A percentile compares a stretch with the other conserved stretches of the same genome.
Conservation (phyloP, 305 asterid species). For the Fraxinus dipetala region DNA sequence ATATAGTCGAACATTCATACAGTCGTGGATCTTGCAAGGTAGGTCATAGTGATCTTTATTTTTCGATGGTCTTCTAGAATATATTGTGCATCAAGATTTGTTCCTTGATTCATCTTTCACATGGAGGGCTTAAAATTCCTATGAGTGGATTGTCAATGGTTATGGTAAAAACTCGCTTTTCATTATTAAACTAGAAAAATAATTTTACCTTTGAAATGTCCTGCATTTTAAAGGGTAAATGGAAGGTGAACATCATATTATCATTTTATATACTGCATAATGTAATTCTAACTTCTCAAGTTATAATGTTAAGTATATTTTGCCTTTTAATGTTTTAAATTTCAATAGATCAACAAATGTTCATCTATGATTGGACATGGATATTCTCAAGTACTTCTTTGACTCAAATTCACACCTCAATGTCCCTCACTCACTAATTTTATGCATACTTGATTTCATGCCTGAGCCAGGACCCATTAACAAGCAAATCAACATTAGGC, state of each 20-base stretch:
- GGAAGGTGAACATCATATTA: background rate
- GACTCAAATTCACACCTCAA: background rate
- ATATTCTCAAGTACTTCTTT: background rate
- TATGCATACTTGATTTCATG: background rate
- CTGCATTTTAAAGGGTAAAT: slow-evolving; percentile 1
- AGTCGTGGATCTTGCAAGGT: slow-evolving; percentile 95
- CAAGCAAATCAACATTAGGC: background rate
- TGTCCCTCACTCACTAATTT: background rate
- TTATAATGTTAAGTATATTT: background rate
- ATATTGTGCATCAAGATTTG: background rate
- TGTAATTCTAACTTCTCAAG: background rate
- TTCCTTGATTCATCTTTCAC: background rate
- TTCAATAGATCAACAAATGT: background rate
- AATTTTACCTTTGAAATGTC: background rate
- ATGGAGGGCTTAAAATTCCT: background rate
- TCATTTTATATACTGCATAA: background rate
- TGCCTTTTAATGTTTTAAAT: background rate
- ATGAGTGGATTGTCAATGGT: background rate
- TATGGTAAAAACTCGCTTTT: background rate
- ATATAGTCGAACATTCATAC: slow-evolving; percentile 81
- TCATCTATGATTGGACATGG: background rate
- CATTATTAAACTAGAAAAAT: background rate
- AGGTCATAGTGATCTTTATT: slow-evolving; percentile 16
- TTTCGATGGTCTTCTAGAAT: background rate
- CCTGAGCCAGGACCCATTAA: background rate